A percentile compares a stretch with the other conserved stretches of the same genome.
phyloP scores from a whole-genome alignment of 495 filamentous ascomycete genomes.

The Daldinia vernicosa region DNA sequence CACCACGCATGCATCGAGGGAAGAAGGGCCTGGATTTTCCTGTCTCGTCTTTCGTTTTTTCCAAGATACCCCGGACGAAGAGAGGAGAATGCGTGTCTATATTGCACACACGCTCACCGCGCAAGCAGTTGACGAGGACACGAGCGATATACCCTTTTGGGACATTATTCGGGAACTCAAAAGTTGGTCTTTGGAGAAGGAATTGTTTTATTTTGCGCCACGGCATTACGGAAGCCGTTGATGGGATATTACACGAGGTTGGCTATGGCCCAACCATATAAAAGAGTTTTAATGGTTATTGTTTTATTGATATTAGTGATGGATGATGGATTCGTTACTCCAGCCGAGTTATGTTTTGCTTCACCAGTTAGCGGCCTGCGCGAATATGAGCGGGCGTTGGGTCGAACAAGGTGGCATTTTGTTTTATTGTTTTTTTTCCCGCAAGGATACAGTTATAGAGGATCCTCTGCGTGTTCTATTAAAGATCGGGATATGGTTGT shows the following conservation, averaged over 20 bases:
- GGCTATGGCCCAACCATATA: constrained; percentile 36
- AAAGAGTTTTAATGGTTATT: constrained; percentile 40
- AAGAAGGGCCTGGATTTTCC: constrained; percentile 47
- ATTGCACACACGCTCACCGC: constrained; percentile 37
- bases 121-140: constrained; percentile 41
- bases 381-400: constrained; percentile 37
- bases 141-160: constrained; percentile 43
- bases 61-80: constrained; percentile 46
- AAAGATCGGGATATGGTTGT: constrained; percentile 42
- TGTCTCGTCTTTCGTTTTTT: constrained; percentile 48
- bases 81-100: constrained; percentile 36
- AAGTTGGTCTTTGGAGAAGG: constrained; percentile 35
- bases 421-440: constrained; percentile 28
- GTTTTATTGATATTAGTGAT: constrained; percentile 35
- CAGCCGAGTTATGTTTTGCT: constrained; percentile 34
- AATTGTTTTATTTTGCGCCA: constrained; percentile 27
- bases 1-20: constrained; percentile 40
- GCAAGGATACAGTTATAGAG: constrained; percentile 40
- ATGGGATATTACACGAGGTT: constrained; percentile 28
- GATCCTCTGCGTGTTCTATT: constrained; percentile 25
- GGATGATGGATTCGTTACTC: constrained; percentile 37
- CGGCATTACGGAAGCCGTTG: constrained; percentile 19
- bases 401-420: constrained; percentile 35
- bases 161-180: constrained; percentile 40
- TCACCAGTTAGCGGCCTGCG: constrained; percentile 30